Conservation (phyloP, 2,329 filamentous ascomycete genomes). For the Whalleya microplaca region DNA sequence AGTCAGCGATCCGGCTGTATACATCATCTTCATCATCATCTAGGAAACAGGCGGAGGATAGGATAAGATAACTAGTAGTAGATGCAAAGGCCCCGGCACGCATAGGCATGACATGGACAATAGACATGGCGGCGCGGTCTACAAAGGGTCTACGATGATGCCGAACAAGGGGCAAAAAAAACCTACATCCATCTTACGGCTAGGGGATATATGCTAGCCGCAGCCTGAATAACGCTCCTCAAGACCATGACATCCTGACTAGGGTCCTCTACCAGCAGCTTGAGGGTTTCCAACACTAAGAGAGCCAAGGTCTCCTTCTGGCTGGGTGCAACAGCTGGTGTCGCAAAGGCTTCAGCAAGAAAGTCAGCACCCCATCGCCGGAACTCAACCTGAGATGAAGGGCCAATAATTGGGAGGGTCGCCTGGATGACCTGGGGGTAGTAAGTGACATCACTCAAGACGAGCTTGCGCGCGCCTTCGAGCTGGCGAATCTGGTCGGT, state of each 20-base stretch:
- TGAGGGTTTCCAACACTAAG: slow-evolving; percentile 77
- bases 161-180: slow-evolving; percentile 22
- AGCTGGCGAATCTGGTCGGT: slow-evolving; percentile 84
- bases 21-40: slow-evolving; percentile 3
- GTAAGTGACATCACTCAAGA: slow-evolving; percentile 82
- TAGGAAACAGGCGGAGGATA: slow-evolving; percentile 7
- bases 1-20: slow-evolving; percentile 26
- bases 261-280: slow-evolving; percentile 69
- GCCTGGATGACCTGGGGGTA: slow-evolving; percentile 92
- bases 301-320: slow-evolving; percentile 82
- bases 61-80: slow-evolving; percentile 14
- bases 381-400: slow-evolving; percentile 74
- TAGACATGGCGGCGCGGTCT: slow-evolving; percentile 28
- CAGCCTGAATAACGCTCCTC: slow-evolving; percentile 84
- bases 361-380: slow-evolving; percentile 97
- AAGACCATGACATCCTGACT: slow-evolving; percentile 79
- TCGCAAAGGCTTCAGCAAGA: slow-evolving; percentile 92
- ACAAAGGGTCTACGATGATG: slow-evolving; percentile 36
- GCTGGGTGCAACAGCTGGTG: slow-evolving; percentile 75
- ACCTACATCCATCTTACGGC: slow-evolving; percentile 95
- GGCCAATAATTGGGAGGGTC: slow-evolving; percentile 87
- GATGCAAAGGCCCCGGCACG: slow-evolving; percentile 17
- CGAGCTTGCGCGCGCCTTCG: slow-evolving; percentile 86
- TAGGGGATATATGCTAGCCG: slow-evolving; percentile 90
- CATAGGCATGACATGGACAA: no score